phyloP scores from a whole-genome alignment of 345 rosid species.

The Anastatica hierochuntica region DNA sequence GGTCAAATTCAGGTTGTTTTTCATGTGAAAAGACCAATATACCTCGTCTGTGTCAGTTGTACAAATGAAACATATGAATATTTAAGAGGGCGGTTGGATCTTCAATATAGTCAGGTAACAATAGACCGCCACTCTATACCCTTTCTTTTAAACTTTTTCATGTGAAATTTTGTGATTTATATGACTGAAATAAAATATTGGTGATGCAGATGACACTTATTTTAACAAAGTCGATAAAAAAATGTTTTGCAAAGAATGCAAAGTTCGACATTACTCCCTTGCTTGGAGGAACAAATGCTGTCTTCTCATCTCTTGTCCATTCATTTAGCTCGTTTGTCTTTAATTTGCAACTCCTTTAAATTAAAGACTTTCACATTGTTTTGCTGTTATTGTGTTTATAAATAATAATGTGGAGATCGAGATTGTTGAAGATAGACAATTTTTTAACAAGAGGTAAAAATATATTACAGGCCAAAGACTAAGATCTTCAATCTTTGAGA shows the following conservation, averaged over 20 bases:
- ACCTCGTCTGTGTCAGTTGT: constrained; percentile 94
- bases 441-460: no score
- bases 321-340: constrained; percentile 84
- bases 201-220: constrained; percentile 90
- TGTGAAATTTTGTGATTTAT: not conserved
- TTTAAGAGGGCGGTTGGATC: constrained; percentile 78
- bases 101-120: constrained; percentile 92
- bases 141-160: not conserved
- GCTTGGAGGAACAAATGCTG: constrained; percentile 97
- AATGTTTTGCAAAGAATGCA: constrained; percentile 96
- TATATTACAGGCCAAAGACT: no score
- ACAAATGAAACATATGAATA: constrained; percentile 92
- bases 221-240: constrained; percentile 83
- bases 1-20: constrained; percentile 64
- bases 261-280: constrained; percentile 98
- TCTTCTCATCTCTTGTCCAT: constrained; percentile 95
- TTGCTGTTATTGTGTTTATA: no score
- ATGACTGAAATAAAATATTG: constrained; percentile 1
- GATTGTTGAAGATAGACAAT: no score
- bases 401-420: no score
- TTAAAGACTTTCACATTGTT: no score
- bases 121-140: not conserved
- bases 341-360: constrained; percentile 8
- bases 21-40: constrained; percentile 96
- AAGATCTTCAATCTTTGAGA: no score